A percentile compares a stretch with the other conserved stretches of the same genome.
Evolutionary conservation across 1,284 basidiomycete genomes (phyloP).

Genomic region (Wallemia mellicola): DNA sequence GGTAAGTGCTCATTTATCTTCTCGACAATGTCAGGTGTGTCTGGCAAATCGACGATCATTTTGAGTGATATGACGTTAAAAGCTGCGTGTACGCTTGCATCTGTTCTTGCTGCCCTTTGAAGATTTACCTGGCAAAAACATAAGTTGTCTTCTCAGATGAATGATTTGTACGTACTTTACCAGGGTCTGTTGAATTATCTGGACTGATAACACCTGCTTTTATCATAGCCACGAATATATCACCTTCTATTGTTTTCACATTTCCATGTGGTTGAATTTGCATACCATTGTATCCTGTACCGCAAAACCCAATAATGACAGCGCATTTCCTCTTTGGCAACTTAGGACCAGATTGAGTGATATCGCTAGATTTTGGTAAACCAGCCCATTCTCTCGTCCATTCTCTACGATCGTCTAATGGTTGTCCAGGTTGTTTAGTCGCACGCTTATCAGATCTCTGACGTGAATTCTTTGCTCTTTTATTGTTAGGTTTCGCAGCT

Average conservation of each 20-base stretch:
- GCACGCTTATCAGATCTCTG: background rate
- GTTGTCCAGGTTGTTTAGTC: no score
- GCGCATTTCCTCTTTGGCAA: conserved; percentile 39
- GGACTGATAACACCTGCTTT: conserved; percentile 66
- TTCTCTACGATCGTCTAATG: background rate
- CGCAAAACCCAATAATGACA: conserved; percentile 44
- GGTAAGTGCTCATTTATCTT: conserved; percentile 65
- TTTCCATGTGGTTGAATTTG: conserved; percentile 34
- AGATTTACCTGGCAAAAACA: conserved; percentile 46
- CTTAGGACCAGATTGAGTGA: conserved; percentile 1
- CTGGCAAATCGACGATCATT: conserved; percentile 47
- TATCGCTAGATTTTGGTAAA: background rate
- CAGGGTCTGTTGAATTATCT: conserved; percentile 73
- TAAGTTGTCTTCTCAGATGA: background rate
- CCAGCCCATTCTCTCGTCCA: background rate
- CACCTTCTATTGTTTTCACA: conserved; percentile 60
- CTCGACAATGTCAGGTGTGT: conserved; percentile 35
- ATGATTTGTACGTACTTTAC: conserved; percentile 27
- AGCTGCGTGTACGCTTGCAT: conserved; percentile 90
- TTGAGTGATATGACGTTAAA: conserved; percentile 77
- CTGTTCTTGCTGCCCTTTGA: conserved; percentile 70
- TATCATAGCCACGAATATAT: conserved; percentile 61
- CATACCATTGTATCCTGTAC: conserved; percentile 56
- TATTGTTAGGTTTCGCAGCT: background rate
- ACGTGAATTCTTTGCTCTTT: background rate